These are phyloP conservation scores for Lagenidium giganteum DNA, from an alignment of 352 stramenopile species.

Conservation along the genomic window DNA sequence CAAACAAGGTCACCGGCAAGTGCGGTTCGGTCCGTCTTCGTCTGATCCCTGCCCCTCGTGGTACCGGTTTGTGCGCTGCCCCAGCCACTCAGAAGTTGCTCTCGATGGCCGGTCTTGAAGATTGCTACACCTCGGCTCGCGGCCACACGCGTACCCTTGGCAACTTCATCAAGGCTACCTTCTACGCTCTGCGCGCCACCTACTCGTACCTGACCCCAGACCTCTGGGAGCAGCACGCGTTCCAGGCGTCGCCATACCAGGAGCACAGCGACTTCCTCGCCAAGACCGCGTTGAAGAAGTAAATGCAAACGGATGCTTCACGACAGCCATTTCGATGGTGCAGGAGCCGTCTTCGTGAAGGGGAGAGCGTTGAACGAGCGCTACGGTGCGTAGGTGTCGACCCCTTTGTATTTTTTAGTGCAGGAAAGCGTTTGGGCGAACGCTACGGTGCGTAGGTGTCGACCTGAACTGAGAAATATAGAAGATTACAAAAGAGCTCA, in stretches of 20 bases:
- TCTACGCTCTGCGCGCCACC: conserved; percentile 96
- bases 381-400: conserved; percentile 90
- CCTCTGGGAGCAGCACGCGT: conserved; percentile 97
- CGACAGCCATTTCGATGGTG: conserved; percentile 18
- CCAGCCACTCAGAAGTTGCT: conserved; percentile 98
- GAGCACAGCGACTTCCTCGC: conserved; percentile 99
- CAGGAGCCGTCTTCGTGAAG: conserved; percentile 22
- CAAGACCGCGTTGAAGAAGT: conserved; percentile 93
- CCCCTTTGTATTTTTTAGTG: conserved; percentile 53
- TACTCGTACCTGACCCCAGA: conserved; percentile 99
- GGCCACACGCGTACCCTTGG: conserved; percentile 99
- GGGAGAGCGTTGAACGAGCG: conserved; percentile 84
- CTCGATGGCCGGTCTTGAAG: conserved; percentile 98
- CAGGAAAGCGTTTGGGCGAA: conserved; percentile 79
- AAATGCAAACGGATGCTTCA: conserved; percentile 23
- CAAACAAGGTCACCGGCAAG: conserved; percentile 99
- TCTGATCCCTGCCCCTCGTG: conserved; percentile 98
- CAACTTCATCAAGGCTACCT: conserved; percentile 99
- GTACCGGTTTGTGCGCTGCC: conserved; percentile 98
- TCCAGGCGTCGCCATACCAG: conserved; percentile 94
- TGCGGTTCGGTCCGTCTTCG: conserved; percentile 98
- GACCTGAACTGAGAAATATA: conserved; percentile 52
- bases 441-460: conserved; percentile 90
- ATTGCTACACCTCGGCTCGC: conserved; percentile 95
- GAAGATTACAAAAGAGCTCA: conserved; percentile 3